Conservation (phyloP, 164 flowering plant species). For the Litsea cubeba region DNA sequence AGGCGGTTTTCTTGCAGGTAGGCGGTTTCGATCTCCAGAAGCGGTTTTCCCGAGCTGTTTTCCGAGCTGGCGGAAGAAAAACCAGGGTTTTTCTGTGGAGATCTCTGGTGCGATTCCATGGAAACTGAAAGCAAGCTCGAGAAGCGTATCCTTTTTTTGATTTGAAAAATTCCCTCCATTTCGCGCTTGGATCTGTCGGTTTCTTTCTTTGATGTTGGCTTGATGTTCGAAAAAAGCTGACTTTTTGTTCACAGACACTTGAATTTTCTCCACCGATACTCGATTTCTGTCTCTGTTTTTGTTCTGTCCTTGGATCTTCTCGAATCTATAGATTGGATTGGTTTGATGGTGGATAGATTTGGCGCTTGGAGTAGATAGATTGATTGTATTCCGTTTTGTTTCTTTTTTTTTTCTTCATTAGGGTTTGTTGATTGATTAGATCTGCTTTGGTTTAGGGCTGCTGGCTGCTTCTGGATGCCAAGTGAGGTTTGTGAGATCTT, state of each 20-base stretch:
- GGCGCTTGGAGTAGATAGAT: too few relatives aligned
- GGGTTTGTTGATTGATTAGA: too few relatives aligned
- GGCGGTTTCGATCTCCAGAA: not conserved
- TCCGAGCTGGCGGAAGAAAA: constrained; percentile 29
- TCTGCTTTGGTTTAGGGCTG: not conserved
- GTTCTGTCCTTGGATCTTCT: too few relatives aligned
- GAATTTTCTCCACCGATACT: too few relatives aligned
- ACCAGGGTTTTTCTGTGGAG: constrained; percentile 16
- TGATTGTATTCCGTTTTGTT: too few relatives aligned
- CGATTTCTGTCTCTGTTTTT: too few relatives aligned
- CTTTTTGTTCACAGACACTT: too few relatives aligned
- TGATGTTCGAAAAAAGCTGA: too few relatives aligned
- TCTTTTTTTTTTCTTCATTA: not conserved
- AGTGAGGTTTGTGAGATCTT: not conserved
- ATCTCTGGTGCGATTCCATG: constrained; percentile 40
- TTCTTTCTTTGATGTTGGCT: not conserved
- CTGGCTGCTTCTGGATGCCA: not conserved
- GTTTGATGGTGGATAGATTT: too few relatives aligned
- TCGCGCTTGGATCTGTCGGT: not conserved
- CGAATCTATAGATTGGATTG: too few relatives aligned
- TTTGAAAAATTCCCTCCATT: not conserved
- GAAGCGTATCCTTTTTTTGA: constrained; percentile 31
- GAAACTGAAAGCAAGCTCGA: constrained; percentile 21
- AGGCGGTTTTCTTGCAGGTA: not conserved
- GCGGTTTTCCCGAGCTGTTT: not conserved